These are phyloP conservation scores for Clavispora vitiphila DNA, from an alignment of 805 yeast species.

Conservation along the genomic window DNA sequence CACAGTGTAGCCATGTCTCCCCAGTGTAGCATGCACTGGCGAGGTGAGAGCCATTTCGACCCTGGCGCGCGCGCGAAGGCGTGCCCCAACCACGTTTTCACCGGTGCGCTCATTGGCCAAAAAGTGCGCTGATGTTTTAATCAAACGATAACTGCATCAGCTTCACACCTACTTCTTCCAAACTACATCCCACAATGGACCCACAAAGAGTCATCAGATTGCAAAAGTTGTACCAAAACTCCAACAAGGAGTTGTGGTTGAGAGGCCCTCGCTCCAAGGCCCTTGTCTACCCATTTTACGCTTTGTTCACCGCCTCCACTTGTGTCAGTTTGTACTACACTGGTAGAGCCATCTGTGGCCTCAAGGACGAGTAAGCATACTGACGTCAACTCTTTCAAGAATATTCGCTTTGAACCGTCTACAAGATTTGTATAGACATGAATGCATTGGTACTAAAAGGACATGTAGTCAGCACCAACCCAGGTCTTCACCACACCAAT, in stretches of 20 bases:
- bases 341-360: slow-evolving; percentile 67
- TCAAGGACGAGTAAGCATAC: slow-evolving; percentile 40
- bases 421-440: slow-evolving; percentile 1
- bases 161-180: background rate
- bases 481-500: too few species aligned
- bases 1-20: too few species aligned
- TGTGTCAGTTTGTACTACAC: slow-evolving; percentile 62
- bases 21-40: too few species aligned
- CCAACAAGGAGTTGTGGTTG: slow-evolving; percentile 41
- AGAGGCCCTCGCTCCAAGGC: slow-evolving; percentile 52
- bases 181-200: slow-evolving; percentile 25
- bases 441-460: background rate
- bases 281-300: slow-evolving; percentile 74
- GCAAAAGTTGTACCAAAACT: slow-evolving; percentile 41
- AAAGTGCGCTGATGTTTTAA: slow-evolving; percentile 10
- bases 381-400: background rate
- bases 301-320: slow-evolving; percentile 63
- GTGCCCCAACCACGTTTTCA: slow-evolving; percentile 1
- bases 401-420: slow-evolving; percentile 1
- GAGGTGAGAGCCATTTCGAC: background rate
- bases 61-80: background rate
- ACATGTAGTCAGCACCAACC: slow-evolving; percentile 1
- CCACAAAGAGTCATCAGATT: slow-evolving; percentile 44
- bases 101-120: slow-evolving; percentile 11
- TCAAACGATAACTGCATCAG: slow-evolving; percentile 1